Evolutionary conservation across 108 stramenopile genomes (phyloP).

Genomic region (Parietichytrium sp.): DNA sequence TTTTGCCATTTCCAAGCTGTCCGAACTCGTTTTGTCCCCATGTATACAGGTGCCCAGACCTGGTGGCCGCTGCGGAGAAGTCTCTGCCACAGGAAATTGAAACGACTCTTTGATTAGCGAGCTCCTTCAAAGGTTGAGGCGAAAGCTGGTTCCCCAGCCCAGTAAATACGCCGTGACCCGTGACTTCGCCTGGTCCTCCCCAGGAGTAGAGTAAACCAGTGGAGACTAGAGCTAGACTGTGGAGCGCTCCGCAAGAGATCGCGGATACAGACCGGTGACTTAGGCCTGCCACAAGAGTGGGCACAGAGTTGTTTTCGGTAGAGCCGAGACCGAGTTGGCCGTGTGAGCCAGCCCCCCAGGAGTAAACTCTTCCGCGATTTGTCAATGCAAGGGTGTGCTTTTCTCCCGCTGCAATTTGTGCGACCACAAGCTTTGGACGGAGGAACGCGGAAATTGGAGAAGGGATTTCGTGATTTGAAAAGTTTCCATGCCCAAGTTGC

Average conservation of each 20-base stretch:
- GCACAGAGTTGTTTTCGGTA: background rate
- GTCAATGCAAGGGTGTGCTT: conserved; percentile 34
- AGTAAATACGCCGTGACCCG: background rate
- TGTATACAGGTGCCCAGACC: background rate
- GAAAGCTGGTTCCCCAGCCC: background rate
- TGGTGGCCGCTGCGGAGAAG: background rate
- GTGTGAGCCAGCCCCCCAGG: conserved; percentile 24
- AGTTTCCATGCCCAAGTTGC: conserved; percentile 57
- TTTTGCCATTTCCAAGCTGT: conserved; percentile 7
- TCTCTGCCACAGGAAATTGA: background rate
- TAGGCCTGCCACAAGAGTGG: background rate
- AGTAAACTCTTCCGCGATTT: background rate
- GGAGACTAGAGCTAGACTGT: background rate
- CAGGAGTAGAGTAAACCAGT: background rate
- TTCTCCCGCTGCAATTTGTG: background rate
- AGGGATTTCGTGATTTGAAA: background rate
- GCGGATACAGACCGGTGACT: background rate
- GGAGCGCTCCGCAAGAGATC: background rate
- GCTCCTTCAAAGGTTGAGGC: background rate
- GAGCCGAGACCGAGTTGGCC: conserved; percentile 37
- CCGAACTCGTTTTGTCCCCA: background rate
- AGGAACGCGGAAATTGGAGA: background rate
- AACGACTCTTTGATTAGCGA: background rate
- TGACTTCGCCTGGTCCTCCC: background rate
- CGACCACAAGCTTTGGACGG: background rate